Percentiles rank a stretch among this genome's conserved stretches.
Evolutionary conservation across 192 early-diverging fungal species (phyloP).

Genomic region (Backusella circina): DNA sequence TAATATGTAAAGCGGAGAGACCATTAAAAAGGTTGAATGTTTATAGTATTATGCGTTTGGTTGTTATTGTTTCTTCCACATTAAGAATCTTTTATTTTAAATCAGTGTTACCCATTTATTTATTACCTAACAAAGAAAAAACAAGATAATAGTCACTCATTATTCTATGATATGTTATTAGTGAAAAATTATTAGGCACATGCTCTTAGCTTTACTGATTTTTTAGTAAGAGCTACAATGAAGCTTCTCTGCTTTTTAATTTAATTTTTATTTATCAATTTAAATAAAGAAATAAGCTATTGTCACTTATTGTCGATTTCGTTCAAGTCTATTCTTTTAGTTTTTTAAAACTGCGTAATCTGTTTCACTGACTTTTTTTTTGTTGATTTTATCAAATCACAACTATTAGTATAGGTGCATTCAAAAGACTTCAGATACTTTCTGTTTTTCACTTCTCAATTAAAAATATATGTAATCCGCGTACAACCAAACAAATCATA

Average conservation of each 20-base stretch:
- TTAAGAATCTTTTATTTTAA: neutral
- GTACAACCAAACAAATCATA: too few relatives aligned
- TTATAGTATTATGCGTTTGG: neutral
- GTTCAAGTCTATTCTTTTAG: neutral
- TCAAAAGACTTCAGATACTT: too few relatives aligned
- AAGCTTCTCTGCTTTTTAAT: neutral
- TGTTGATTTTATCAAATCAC: neutral
- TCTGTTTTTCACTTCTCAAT: too few relatives aligned
- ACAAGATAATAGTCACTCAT: neutral
- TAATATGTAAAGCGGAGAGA: neutral
- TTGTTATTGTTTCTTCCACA: conserved; percentile 2
- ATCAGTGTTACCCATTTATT: neutral
- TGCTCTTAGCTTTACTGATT: neutral
- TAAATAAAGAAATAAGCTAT: neutral
- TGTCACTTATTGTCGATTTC: neutral
- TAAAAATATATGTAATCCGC: too few relatives aligned
- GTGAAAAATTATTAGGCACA: neutral
- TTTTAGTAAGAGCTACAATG: too few relatives aligned
- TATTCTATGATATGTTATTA: neutral
- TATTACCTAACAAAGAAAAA: neutral
- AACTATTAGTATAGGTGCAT: too few relatives aligned
- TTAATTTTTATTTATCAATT: neutral
- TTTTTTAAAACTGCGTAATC: neutral
- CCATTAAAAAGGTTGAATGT: neutral
- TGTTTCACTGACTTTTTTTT: neutral